These are phyloP conservation scores for Neopestalotiopsis rosae DNA, from an alignment of 2,329 filamentous ascomycete species.

Conservation along the genomic window DNA sequence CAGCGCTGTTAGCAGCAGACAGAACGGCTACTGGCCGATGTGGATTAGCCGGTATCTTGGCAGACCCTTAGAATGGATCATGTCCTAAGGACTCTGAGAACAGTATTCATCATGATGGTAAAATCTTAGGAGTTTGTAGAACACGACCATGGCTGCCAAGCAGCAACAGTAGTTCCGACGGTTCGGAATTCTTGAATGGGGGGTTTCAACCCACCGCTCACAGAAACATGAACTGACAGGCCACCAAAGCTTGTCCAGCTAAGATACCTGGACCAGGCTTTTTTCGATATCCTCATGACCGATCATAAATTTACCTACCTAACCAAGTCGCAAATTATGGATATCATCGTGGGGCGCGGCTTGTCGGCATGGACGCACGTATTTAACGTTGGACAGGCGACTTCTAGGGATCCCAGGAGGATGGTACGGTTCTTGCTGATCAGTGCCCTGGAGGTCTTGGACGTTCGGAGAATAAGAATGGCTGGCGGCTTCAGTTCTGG, in stretches of 20 bases:
- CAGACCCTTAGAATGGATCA: background rate
- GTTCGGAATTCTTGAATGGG: background rate
- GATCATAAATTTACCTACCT: background rate
- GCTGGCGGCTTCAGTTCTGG: background rate
- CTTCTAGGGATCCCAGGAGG: background rate
- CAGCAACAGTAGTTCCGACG: background rate
- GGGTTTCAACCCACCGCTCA: background rate
- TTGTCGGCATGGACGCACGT: slow-evolving; percentile 1
- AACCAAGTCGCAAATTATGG: background rate
- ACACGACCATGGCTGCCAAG: background rate
- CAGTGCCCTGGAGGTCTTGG: background rate
- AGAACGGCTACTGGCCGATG: background rate
- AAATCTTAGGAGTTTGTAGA: background rate
- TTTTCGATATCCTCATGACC: background rate
- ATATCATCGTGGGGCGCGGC: slow-evolving; percentile 11
- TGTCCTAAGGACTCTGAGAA: no score
- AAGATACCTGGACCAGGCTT: no score
- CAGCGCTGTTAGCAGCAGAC: background rate
- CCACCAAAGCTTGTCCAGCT: background rate
- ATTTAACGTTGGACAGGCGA: background rate
- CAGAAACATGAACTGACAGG: background rate
- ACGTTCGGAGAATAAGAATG: background rate
- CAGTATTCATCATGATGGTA: no score
- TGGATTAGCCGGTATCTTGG: background rate
- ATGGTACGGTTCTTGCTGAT: background rate